Evolutionary conservation across 1,139 yeast genomes (phyloP).

Genomic region (Taphrina populina): DNA sequence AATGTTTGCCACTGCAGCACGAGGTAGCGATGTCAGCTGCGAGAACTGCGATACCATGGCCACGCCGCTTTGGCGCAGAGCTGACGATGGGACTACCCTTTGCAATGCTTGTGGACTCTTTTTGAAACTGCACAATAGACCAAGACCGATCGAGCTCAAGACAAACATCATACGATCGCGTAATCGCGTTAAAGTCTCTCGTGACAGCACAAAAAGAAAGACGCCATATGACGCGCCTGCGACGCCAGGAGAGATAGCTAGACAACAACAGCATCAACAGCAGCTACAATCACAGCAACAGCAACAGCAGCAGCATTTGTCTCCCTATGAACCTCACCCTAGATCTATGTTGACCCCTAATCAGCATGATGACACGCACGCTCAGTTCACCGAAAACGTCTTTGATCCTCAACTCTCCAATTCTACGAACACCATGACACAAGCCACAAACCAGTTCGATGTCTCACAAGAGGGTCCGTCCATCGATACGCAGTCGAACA

Average conservation of each 20-base stretch:
- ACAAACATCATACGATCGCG: constrained; percentile 90
- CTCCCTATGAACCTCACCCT: constrained; percentile 18
- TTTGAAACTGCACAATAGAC: constrained; percentile 83
- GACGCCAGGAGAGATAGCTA: constrained; percentile 25
- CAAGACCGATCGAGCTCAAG: constrained; percentile 85
- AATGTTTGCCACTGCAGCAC: constrained; percentile 11
- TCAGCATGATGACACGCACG: constrained; percentile 37
- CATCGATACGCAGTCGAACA: constrained; percentile 35
- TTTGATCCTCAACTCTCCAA: constrained; percentile 16
- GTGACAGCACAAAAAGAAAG: constrained; percentile 26
- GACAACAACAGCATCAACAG: constrained; percentile 16
- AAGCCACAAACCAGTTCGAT: constrained; percentile 3
- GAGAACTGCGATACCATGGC: constrained; percentile 89
- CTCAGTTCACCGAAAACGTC: constrained; percentile 20
- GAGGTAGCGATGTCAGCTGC: constrained; percentile 48
- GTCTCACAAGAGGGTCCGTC: background rate
- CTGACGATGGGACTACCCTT: constrained; percentile 86
- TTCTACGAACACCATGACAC: constrained; percentile 8
- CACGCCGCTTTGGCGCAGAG: constrained; percentile 93
- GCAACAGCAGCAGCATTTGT: constrained; percentile 29
- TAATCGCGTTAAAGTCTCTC: constrained; percentile 66
- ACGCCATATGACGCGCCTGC: constrained; percentile 22
- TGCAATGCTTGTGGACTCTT: constrained; percentile 96
- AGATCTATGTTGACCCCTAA: constrained; percentile 34
- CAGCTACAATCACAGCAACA: constrained; percentile 28